Conservation (phyloP, 2,329 filamentous ascomycete species). For the Diaporthe australafricana region DNA sequence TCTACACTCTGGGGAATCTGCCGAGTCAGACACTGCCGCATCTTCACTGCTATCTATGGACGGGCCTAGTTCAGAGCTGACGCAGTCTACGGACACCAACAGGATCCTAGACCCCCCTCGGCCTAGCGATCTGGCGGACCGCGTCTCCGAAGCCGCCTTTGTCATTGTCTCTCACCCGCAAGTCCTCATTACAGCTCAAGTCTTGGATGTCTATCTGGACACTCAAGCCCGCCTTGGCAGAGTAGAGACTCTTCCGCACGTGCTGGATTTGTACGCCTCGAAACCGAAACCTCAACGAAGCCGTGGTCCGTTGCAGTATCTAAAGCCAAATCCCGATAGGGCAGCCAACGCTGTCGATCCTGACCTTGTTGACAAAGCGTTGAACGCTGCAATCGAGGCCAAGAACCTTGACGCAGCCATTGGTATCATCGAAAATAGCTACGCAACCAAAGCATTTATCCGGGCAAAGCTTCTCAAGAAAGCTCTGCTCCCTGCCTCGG, state of each 20-base stretch:
- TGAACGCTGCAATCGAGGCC: slow-evolving; percentile 82
- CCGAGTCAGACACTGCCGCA: slow-evolving; percentile 58
- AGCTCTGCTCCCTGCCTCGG: slow-evolving; percentile 68
- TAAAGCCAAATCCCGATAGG: slow-evolving; percentile 73
- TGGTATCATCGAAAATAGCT: slow-evolving; percentile 77
- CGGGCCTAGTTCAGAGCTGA: slow-evolving; percentile 22
- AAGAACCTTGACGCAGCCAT: slow-evolving; percentile 84
- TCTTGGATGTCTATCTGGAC: slow-evolving; percentile 80
- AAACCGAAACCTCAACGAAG: slow-evolving; percentile 79
- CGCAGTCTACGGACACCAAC: slow-evolving; percentile 25
- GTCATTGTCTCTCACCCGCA: slow-evolving; percentile 78
- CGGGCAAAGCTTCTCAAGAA: slow-evolving; percentile 75
- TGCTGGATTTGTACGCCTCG: slow-evolving; percentile 84
- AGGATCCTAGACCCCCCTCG: slow-evolving; percentile 38
- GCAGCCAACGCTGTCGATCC: slow-evolving; percentile 78
- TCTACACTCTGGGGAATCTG: slow-evolving; percentile 52
- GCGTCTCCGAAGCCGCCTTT: slow-evolving; percentile 72
- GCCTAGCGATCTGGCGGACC: slow-evolving; percentile 59
- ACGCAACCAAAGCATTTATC: slow-evolving; percentile 73
- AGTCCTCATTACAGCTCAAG: slow-evolving; percentile 81
- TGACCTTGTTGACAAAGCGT: slow-evolving; percentile 77
- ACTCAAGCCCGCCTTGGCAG: slow-evolving; percentile 79
- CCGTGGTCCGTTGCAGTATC: slow-evolving; percentile 69
- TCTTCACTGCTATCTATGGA: slow-evolving; percentile 65
- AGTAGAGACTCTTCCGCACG: slow-evolving; percentile 81